Evolutionary conservation across 176 grass and related monocot genomes (phyloP), one percentile per base, ranked within the genome.

Genomic region (Olyra latifolia): DNA sequence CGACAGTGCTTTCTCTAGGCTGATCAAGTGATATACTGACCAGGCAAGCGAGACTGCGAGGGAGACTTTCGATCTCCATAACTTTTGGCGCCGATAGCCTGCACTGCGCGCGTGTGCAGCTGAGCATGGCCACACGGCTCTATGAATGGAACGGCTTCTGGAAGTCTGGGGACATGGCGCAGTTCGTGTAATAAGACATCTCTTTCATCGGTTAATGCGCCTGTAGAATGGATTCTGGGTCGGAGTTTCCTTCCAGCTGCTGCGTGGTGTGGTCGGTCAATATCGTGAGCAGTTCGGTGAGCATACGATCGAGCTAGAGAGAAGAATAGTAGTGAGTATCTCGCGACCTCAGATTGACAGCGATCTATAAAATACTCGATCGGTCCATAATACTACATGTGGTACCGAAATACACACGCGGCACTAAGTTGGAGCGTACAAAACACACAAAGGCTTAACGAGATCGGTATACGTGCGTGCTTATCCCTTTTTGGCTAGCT

Each of bases 91-190:
- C n/a, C n/a, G 43, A 32, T 29, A 25, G 24, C 23, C 19, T 23
- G 12, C 29, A 16, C 50, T 28, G 22, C 29, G 69, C 7, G 58
- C 29, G 69, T 8, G 58, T 8, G n/a, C 15, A 45, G 9, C 23
- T 45, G 38, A 54, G 35, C 40, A 19, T 5, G 47, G 25, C 32
- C 32, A 27, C 58, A 67, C 52, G 77, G 50, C 70, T 76, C 55
- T 10, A 73, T 52, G 44, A 63, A 35, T 24, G 85, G 55, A 82
- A 87, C 64, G 5, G 65, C 25, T 49, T 79, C 38, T 64, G 1
- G 25, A 65, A 38, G 0, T 8, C 27, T 35, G 32, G 32, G 32
- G 16, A 38, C 41, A 25, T 20, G 56, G 25, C 6, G 84, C 46
- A 32, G 38, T 7, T 25, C 11, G 15, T 49, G 66, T 19, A 72